Evolutionary conservation across 495 filamentous ascomycete species (phyloP), one percentile per base, ranked within the genome.

Genomic region (Neurospora hispaniola): DNA sequence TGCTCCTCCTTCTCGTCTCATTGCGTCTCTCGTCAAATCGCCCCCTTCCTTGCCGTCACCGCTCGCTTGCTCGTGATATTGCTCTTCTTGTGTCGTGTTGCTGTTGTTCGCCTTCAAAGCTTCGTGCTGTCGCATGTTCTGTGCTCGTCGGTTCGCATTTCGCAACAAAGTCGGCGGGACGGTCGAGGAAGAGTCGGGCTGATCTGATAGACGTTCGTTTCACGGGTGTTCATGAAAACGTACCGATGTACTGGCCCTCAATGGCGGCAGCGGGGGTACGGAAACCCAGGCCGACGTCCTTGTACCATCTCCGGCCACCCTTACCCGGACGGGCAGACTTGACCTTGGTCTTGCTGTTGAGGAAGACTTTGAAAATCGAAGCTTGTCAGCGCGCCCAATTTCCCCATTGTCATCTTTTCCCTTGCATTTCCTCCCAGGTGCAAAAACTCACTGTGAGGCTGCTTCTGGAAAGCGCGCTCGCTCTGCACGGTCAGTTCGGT

Each of bases 201-300:
- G 54, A 66, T 66, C 23, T 66, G 54, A 66, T 14, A 27, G 54
- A 66, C 14, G 54, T 66, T 18, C 54, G 54, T 66, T 66, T n/a
- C 42, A 69, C 71, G 69, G 68, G 73, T 71, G 23, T 46, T n/a
- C 14, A 54, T 71, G 43, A 69, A 9, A 69, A 88, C 93, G 87
- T 96, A 98, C 95, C 95, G 84, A 99, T 99, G 88, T 98, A 99
- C 83, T 84, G 90, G 82, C 96, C 96, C 86, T 98, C 94, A 88
- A 99, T 98, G 80, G 96, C 96, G 78, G 88, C 92, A 90, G 93
- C 94, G 81, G 96, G 96, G 82, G 96, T 98, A 85, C 92, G 90
- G 91, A 99, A 98, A 78, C 96, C 96, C 84, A 99, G 87, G 82
- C 96, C 96, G 81, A 99, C 93, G 81, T 99, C 96, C 92, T 99